A percentile compares a stretch with the other conserved stretches of the same genome.
phyloP scores from a whole-genome alignment of 768 basidiomycete genomes.

The Mycena pura region DNA sequence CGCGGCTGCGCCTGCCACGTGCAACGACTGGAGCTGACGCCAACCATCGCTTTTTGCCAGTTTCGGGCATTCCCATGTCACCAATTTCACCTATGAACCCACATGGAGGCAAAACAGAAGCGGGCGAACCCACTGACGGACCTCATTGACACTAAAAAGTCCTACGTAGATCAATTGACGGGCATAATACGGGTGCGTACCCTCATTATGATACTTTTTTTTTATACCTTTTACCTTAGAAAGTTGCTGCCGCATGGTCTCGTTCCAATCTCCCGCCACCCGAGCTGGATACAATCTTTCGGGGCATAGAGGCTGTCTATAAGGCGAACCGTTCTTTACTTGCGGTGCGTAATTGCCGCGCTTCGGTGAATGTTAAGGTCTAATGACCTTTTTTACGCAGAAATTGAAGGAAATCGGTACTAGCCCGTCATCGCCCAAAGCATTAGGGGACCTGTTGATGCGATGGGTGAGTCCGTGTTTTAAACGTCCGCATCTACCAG shows the following conservation, averaged over 20 bases:
- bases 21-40: too few relatives aligned
- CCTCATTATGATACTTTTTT: conserved; percentile 6
- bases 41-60: conserved; percentile 26
- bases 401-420: conserved; percentile 94
- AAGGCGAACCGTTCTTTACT: conserved; percentile 87
- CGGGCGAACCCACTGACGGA: conserved; percentile 86
- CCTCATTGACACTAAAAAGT: conserved; percentile 92
- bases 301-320: conserved; percentile 91
- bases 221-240: conserved; percentile 54
- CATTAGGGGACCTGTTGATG: conserved; percentile 94
- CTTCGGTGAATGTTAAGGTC: background rate
- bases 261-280: conserved; percentile 91
- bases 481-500: conserved; percentile 15
- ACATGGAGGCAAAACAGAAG: conserved; percentile 56
- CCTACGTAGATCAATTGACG: conserved; percentile 89
- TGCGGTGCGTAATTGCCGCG: conserved; percentile 55
- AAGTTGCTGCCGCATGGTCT: conserved; percentile 98
- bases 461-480: conserved; percentile 77
- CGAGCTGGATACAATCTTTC: conserved; percentile 92
- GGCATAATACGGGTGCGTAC: conserved; percentile 85
- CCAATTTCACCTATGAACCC: conserved; percentile 43
- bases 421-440: conserved; percentile 91
- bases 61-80: conserved; percentile 34
- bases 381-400: conserved; percentile 47
- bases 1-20: too few relatives aligned